Conservation (phyloP, 257 asterid species). For the Ajuga chamaepitys region DNA sequence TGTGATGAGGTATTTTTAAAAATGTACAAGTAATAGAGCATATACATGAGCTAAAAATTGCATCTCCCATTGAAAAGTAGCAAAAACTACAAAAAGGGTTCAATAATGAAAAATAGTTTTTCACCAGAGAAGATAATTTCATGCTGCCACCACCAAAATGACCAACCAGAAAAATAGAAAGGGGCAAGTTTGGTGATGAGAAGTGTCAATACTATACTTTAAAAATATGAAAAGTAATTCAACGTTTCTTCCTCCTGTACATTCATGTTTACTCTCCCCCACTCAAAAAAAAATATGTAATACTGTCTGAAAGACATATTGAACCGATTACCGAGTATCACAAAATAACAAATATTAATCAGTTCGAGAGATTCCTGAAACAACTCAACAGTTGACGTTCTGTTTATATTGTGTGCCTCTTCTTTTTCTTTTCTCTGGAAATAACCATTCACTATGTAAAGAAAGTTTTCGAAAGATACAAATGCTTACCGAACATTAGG, state of each 20-base stretch:
- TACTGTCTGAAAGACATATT: not conserved
- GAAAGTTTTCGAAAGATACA: not conserved
- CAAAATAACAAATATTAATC: not conserved
- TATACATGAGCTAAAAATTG: not conserved
- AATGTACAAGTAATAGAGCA: not conserved
- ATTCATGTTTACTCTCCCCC: no score
- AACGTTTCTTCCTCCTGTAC: no score
- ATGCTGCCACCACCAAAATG: not conserved
- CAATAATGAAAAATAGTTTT: not conserved
- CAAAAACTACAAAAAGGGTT: slow-evolving; percentile 4
- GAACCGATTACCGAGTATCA: not conserved
- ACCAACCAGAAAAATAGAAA: slow-evolving; percentile 7
- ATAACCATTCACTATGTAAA: not conserved
- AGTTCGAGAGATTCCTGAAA: not conserved
- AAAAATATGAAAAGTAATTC: not conserved
- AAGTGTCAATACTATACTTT: not conserved
- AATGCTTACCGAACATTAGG: slow-evolving; percentile 55
- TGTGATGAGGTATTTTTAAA: not conserved
- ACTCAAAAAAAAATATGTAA: not conserved
- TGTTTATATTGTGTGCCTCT: not conserved
- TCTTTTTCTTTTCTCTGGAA: not conserved
- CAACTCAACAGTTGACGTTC: not conserved
- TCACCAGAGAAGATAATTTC: not conserved
- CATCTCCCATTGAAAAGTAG: not conserved
- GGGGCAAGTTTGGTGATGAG: not conserved